phyloP scores from a whole-genome alignment of 2,329 filamentous ascomycete species.

The Fusarium hostae region DNA sequence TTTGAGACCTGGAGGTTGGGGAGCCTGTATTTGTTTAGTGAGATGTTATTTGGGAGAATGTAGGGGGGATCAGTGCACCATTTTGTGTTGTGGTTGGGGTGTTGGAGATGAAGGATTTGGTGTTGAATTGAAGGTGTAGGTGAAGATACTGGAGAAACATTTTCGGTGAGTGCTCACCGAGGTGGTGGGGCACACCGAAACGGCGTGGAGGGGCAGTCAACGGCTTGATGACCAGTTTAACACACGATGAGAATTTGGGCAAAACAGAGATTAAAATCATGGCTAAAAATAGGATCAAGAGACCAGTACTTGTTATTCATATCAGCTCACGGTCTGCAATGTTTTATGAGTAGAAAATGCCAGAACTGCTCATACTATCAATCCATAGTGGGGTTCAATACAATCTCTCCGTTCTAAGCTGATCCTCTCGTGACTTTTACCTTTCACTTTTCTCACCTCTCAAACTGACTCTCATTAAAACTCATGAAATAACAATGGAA shows the following conservation, averaged over 20 bases:
- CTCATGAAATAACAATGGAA: slow-evolving; percentile 46
- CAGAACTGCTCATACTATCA: background rate
- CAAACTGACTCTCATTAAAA: too few species aligned
- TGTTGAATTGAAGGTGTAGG: slow-evolving; percentile 1
- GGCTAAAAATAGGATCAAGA: background rate
- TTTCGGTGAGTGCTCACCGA: slow-evolving; percentile 45
- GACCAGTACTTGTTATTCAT: accelerated
- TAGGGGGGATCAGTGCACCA: slow-evolving; percentile 4
- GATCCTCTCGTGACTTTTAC: slow-evolving; percentile 1
- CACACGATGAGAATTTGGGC: too few species aligned
- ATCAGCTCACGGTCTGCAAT: accelerated
- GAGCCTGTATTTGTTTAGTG: slow-evolving; percentile 35
- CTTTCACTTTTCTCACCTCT: background rate
- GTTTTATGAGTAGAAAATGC: accelerated
- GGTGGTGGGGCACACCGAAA: slow-evolving; percentile 41
- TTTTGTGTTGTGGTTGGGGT: slow-evolving; percentile 21
- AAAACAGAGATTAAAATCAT: background rate
- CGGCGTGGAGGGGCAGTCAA: slow-evolving; percentile 34
- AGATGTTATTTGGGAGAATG: accelerated
- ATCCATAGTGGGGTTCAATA: slow-evolving; percentile 12
- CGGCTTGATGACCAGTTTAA: too few species aligned
- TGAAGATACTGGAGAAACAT: slow-evolving; percentile 33
- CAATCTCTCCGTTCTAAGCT: background rate
- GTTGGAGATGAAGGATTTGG: background rate
- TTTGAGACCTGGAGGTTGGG: slow-evolving; percentile 54